phyloP scores from a whole-genome alignment of 306 rosid species.

The Prunus davidiana region DNA sequence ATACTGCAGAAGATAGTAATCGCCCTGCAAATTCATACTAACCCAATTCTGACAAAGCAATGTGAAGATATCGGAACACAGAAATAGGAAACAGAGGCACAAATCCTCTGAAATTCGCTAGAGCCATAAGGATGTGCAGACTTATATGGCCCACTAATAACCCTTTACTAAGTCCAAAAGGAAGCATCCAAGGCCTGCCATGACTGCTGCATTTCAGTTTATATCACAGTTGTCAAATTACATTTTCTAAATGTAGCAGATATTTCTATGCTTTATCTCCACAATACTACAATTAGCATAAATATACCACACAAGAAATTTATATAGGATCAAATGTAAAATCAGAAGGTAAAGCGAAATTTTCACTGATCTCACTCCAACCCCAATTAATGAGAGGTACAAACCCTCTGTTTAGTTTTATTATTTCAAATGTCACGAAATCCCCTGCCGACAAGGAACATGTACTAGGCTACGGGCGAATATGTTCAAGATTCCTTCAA shows the following conservation, averaged over 20 bases:
- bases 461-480: not conserved
- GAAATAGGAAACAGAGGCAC: constrained; percentile 19
- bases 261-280: not conserved
- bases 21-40: constrained; percentile 28
- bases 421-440: not conserved
- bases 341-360: not conserved
- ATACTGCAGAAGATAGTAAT: constrained; percentile 12
- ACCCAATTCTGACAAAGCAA: constrained; percentile 49
- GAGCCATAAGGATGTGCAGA: constrained; percentile 39
- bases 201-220: constrained; percentile 32
- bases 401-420: not conserved
- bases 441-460: not conserved
- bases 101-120: constrained; percentile 34
- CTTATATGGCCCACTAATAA: constrained; percentile 18
- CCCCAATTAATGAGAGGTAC: constrained; percentile 2
- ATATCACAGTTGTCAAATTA: constrained; percentile 20
- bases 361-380: not conserved
- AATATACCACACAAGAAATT: constrained; percentile 1
- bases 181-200: constrained; percentile 58
- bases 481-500: not conserved
- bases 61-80: constrained; percentile 25
- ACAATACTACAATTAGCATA: constrained; percentile 21
- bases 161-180: constrained; percentile 28
- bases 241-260: not conserved
- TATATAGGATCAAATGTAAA: not conserved